Percentiles rank a stretch among this genome's conserved stretches.
These are phyloP conservation scores for Saccharum officinarum DNA, from an alignment of 176 grass and related monocot species.

Conservation along the genomic window DNA sequence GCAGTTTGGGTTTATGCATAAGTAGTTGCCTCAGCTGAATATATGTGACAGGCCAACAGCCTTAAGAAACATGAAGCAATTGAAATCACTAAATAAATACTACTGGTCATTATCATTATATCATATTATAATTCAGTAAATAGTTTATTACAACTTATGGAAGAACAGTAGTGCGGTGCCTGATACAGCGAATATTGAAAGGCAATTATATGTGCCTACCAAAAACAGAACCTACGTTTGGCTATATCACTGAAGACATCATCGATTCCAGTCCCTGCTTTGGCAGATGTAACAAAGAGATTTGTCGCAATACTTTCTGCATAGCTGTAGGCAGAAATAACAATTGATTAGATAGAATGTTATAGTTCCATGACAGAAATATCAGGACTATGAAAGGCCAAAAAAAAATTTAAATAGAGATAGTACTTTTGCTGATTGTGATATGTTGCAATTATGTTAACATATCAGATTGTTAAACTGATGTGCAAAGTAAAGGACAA, in stretches of 20 bases:
- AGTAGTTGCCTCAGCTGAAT: not conserved
- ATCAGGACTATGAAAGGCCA: not conserved
- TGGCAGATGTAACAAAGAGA: constrained; percentile 77
- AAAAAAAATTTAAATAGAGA: not conserved
- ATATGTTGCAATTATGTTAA: constrained; percentile 2
- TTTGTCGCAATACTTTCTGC: constrained; percentile 62
- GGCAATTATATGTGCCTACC: not conserved
- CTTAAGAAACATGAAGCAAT: not conserved
- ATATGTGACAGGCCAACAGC: not conserved
- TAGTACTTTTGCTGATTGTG: not conserved
- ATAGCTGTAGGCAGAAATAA: constrained; percentile 42
- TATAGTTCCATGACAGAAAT: not conserved
- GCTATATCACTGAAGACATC: constrained; percentile 70
- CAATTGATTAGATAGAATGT: constrained; percentile 12
- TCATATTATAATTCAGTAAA: not conserved
- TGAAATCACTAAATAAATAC: not conserved
- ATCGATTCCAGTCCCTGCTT: constrained; percentile 65
- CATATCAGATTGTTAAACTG: not conserved
- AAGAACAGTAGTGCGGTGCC: not conserved
- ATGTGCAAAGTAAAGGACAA: not conserved
- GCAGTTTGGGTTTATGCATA: not conserved
- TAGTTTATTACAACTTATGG: not conserved
- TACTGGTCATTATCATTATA: not conserved
- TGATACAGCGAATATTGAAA: not conserved
- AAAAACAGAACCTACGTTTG: constrained; percentile 47